Base-by-base conservation (phyloP, 1,139 yeast genomes). In the Meyerozyma smithsonii region DNA sequence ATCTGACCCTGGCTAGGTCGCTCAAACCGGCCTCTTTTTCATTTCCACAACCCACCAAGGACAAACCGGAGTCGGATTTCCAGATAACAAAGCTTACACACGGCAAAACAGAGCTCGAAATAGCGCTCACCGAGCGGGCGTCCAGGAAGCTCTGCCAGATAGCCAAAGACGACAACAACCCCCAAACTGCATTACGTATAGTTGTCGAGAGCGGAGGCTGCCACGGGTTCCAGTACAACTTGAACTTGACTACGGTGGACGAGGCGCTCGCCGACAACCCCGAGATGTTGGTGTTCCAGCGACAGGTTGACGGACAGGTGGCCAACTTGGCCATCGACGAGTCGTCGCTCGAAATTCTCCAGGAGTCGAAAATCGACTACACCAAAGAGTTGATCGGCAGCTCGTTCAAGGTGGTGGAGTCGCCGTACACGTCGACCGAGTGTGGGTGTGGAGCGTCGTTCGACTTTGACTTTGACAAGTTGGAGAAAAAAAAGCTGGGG, bases 401-500 rank as follows among this genome's bases (percentile, higher is more conserved):
- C 38, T 92, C 89, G 54, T 94, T 94, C 63, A 90, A 89, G 58
- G 84, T 94, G 36, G 81, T 84, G 19, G 95, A 89, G 51, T 87
- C 95, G 47, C 96, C 96, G 0, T 85, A 85, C 54, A 83, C 97
- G 20, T 81, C 88, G 24, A 84, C 95, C 36, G 83, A 94, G 38
- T 94, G 99, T 66, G 98, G 99, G 0, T 92, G 98, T 63, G 98
- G 98, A 0, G 77, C 95, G 17, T 87, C 96, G 42, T 92, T 92
- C 62, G 96, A 90, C 58, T 80, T 90, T 54, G 94, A 85, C 56
- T 81, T 83, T 42, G 79, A 77, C n/a, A 78, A 78, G 51, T 55
- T 68, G 42, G 57, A 58, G 41, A 46, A 51, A 46, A 61, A 58
- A 44, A 42, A 46, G 41, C 50, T 46, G 19, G 46, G 44, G 34